Conservation (phyloP, 2,329 filamentous ascomycete species). For the Colletotrichum spinosum region DNA sequence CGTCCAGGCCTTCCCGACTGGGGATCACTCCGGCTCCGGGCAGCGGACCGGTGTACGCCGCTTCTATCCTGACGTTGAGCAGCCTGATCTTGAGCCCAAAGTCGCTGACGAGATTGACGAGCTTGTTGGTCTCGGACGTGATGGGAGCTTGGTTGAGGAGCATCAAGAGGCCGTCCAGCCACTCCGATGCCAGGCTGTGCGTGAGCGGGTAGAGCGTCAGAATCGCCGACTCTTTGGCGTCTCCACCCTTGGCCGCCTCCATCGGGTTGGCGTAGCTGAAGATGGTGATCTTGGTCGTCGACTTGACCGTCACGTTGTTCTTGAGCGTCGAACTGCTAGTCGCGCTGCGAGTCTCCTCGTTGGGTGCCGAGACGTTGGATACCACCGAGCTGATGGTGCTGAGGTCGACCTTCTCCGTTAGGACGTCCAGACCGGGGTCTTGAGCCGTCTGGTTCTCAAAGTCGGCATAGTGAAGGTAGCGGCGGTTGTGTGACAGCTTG, state of each 20-base stretch:
- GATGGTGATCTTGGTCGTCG: conserved; percentile 90
- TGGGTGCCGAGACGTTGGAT: conserved; percentile 84
- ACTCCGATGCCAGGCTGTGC: conserved; percentile 90
- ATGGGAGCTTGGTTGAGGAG: conserved; percentile 94
- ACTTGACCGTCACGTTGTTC: conserved; percentile 50
- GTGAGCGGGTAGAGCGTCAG: conserved; percentile 85
- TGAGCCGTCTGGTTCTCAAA: conserved; percentile 75
- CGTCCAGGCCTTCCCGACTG: conserved; percentile 85
- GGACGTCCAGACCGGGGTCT: conserved; percentile 77
- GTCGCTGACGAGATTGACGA: conserved; percentile 86
- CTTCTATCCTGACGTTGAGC: conserved; percentile 90
- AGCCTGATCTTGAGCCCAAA: conserved; percentile 94
- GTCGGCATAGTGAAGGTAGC: conserved; percentile 90
- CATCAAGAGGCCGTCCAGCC: conserved; percentile 96
- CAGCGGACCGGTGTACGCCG: conserved; percentile 73
- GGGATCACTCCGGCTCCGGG: conserved; percentile 82
- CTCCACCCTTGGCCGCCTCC: conserved; percentile 47
- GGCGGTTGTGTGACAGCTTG: conserved; percentile 88
- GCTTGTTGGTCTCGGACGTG: conserved; percentile 93
- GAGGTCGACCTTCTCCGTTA: conserved; percentile 88
- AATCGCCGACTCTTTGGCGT: conserved; percentile 76
- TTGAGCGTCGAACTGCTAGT: conserved; percentile 56
- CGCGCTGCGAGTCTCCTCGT: conserved; percentile 61
- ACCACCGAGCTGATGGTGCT: conserved; percentile 91
- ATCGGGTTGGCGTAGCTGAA: conserved; percentile 73